Evolutionary conservation across 352 stramenopile genomes (phyloP).

Genomic region (Aphanomyces stellatus): DNA sequence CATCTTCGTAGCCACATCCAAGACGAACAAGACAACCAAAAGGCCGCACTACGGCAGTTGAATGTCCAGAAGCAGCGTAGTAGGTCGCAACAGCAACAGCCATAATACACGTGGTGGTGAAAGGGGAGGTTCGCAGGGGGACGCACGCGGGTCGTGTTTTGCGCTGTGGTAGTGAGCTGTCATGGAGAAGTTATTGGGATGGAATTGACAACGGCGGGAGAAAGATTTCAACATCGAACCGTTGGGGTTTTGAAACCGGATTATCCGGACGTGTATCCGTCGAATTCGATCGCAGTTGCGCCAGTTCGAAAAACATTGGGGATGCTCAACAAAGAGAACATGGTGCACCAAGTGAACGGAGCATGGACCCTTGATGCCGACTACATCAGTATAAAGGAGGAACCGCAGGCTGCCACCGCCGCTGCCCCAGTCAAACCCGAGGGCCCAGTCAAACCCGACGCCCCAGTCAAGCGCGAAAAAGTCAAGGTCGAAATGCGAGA

Average conservation of each 20-base stretch:
- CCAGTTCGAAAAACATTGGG: too few species aligned
- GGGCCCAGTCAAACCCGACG: background rate
- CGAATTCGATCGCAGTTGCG: too few species aligned
- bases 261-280: too few species aligned
- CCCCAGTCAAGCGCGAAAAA: background rate
- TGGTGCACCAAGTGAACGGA: too few species aligned
- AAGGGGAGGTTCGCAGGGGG: background rate
- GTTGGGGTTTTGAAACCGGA: background rate
- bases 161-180: background rate
- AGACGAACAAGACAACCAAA: conserved; percentile 9
- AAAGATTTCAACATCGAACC: background rate
- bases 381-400: background rate
- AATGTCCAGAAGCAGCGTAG: conserved; percentile 1
- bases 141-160: too few species aligned
- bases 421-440: background rate
- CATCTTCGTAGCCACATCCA: conserved; percentile 1
- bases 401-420: background rate
- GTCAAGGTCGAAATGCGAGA: too few species aligned
- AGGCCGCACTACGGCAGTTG: background rate
- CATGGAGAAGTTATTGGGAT: background rate
- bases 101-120: background rate
- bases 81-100: background rate
- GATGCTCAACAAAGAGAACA: too few species aligned
- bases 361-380: too few species aligned
- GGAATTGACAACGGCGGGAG: background rate